Base-by-base conservation (phyloP, 164 flowering plant species). In the Vitis labrusca region DNA sequence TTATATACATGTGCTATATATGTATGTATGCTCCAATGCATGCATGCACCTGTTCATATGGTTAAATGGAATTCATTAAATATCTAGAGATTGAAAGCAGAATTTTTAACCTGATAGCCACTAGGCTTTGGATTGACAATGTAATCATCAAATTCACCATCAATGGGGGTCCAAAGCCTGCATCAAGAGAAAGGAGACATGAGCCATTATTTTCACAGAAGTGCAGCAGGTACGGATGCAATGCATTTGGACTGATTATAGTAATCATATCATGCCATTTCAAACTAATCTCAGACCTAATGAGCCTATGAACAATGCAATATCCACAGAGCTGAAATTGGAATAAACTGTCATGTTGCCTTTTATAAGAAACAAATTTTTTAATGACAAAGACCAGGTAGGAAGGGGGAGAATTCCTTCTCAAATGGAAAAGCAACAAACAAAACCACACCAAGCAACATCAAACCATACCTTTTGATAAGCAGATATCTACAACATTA, bases 91-190 rank as follows among this genome's bases (percentile, higher is more conserved):
- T 37, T 6, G 29, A 37, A 9, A 49, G 8, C 4, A 9, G 27
- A 15, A 49, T 50, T 50, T 15, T 55, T 76, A 59, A 91, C 98
- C 98, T 94, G 98, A 84, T 94, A 94, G 56, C 98, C 98, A 83
- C 97, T 94, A 69, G 88, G 91, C 82, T 94, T 94, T 52, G 98
- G 98, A 77, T 94, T 94, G 61, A 94, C 91, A 73, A 94, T 85
- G 77, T 94, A 94, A 75, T 94, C 98, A 81, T 94, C 98, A 80
- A 94, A 86, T 80, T 94, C 97, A 57, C 98, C 97, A 80, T 91
- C 91, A 72, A 94, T 89, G 5, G 98, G 97, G 60, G 84, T 81
- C 97, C 98, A 94, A 63, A 94, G 89, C 82, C 98, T 94, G 88
- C 81, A 84, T 9, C 61, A 10, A 30, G 61, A 65, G 64, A 70